Base-by-base conservation (phyloP, 2,329 filamentous ascomycete species). In the Ophiostoma pallidulum region DNA sequence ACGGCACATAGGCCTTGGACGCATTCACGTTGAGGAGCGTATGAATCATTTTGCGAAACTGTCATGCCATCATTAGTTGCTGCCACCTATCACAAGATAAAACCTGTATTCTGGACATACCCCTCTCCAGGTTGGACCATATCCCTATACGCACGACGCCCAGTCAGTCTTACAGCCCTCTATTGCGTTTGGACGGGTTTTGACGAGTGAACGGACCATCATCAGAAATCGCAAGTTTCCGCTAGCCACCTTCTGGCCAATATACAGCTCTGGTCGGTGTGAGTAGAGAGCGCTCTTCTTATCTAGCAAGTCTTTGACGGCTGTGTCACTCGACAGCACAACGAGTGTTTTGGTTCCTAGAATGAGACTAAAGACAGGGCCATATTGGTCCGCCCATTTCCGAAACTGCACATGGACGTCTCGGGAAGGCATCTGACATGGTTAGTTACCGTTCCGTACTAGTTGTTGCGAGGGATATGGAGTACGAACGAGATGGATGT, bases 311-410 rank as follows among this genome's bases (percentile, higher is more conserved):
- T 77, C 73, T 43, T 72, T 74, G 28, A 77, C 65, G 20, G 38
- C 45, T 35, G 28, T 19, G 32, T 39, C 48, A 18, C 41, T 46
- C 4, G 33, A 49, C 16, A 42, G 37, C 6, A 77, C 68, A 14
- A 77, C 61, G 53, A 74, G 58, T 6, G 63, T 60, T 35, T 68
- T 65, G 0, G 68, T 69, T 1, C 74, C 74, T 0, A 76, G 59
- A 1, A 75, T 72, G 3, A 77, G 59, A 0, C 66, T 71, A 55
- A 72, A 77, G 0, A 78, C 56, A 0, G 72, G 71, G 0, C 73
- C 62, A 37, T 77, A 77, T 54, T 74, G 62, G 6, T 67, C 53
- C 0, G 73, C 71, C 74, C 74, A 77, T 56, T 72, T 69, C 32
- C 71, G 58, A 45, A 74, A 74, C 45, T 75, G 69, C 0, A 70